Evolutionary conservation across 2,329 filamentous ascomycete species (phyloP), one percentile per base, ranked within the genome.

Genomic region (Fusarium buxicola): DNA sequence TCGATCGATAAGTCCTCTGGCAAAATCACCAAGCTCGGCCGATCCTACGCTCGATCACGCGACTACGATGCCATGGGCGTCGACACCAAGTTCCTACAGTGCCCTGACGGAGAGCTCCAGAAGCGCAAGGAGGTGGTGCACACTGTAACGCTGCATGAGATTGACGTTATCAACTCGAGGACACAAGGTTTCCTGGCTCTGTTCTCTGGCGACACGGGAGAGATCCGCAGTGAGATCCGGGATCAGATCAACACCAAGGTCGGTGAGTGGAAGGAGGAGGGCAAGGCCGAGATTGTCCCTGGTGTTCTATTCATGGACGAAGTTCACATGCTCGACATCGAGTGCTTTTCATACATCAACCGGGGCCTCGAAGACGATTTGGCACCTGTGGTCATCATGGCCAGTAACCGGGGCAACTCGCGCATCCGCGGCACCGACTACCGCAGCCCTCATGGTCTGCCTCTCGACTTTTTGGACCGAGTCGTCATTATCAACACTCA

Each of bases 191-290:
- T 99, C 79, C 81, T 99, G 25, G 95, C 95, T 9, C 89, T 99
- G 15, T 99, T 99, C 81, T 97, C 94, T 0, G 95, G 95, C 64
- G 95, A 99, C 77, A 99, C 95, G 2, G 95, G 95, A 69, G 95
- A 99, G 82, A 99, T 99, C 71, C 86, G 95, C 72, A 96, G 92
- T 76, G 95, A 99, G 78, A 94, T 99, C 61, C 89, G 95, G 54
- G 94, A 98, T 76, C 95, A 99, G 82, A 99, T 99, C 84, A 96
- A 99, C 81, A 97, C 92, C 69, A 99, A 99, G 80, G 94, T 99
- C 3, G 94, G 90, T 43, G 95, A 99, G 79, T 99, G 95, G 95
- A 97, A 96, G 79, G 95, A 99, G 78, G 95, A 99, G 79, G 95
- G 95, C 80, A 99, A 99, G 78, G 95, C 95, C 4, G 94, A 96